Percentiles rank a stretch among this genome's conserved stretches.
Conservation (phyloP, 495 filamentous ascomycete species). For the Xylaria nigripes region DNA sequence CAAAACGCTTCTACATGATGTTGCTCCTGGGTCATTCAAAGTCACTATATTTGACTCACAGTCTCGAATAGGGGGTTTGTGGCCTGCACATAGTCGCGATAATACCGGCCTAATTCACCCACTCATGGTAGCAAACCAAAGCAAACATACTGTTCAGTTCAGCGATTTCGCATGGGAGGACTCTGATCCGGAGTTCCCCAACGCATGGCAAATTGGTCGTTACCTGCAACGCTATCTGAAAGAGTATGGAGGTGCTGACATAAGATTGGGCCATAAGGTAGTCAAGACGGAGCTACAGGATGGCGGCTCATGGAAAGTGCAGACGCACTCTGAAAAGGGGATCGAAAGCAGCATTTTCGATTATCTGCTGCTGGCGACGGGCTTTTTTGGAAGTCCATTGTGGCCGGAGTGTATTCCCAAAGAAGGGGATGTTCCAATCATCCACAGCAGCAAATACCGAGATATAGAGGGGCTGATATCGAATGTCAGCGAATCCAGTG, state of each 20-base stretch:
- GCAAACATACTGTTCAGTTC: slow-evolving; percentile 68
- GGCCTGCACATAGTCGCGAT: slow-evolving; percentile 47
- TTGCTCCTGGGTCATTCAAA: slow-evolving; percentile 47
- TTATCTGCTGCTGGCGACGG: slow-evolving; percentile 63
- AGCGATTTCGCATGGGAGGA: slow-evolving; percentile 65
- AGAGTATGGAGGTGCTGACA: slow-evolving; percentile 41
- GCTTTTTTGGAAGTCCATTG: slow-evolving; percentile 61
- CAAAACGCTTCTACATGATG: slow-evolving; percentile 63
- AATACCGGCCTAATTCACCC: slow-evolving; percentile 48
- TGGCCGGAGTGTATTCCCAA: slow-evolving; percentile 37
- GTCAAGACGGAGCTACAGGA: slow-evolving; percentile 33
- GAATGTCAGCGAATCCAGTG: slow-evolving; percentile 21
- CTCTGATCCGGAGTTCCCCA: slow-evolving; percentile 54
- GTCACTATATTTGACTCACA: slow-evolving; percentile 66
- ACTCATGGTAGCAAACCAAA: slow-evolving; percentile 70
- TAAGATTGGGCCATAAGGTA: slow-evolving; percentile 50
- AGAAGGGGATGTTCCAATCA: slow-evolving; percentile 32
- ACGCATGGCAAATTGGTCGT: slow-evolving; percentile 63
- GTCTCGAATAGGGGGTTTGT: slow-evolving; percentile 64
- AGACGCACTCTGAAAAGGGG: slow-evolving; percentile 29
- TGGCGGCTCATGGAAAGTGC: slow-evolving; percentile 46
- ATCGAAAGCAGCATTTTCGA: slow-evolving; percentile 50
- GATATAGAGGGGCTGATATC: slow-evolving; percentile 32
- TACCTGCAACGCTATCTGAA: slow-evolving; percentile 60
- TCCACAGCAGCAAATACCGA: slow-evolving; percentile 56